phyloP scores from a whole-genome alignment of 2,329 filamentous ascomycete genomes.

The Decorospora gaudefroyi region DNA sequence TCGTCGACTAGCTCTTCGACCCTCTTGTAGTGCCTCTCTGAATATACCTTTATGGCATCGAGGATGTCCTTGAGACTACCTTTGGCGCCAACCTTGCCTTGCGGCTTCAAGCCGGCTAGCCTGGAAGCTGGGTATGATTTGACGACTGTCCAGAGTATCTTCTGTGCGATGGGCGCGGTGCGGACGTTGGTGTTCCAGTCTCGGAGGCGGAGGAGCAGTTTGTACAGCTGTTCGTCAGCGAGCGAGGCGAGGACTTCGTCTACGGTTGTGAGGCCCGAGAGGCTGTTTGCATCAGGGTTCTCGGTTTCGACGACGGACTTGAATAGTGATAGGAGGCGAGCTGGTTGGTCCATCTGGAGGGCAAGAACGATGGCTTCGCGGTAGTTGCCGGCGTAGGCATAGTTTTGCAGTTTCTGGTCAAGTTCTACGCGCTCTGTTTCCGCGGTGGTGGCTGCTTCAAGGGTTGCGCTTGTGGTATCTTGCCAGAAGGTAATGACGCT shows the following conservation, averaged over 20 bases:
- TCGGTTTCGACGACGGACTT: slow-evolving; percentile 72
- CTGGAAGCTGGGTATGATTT: slow-evolving; percentile 78
- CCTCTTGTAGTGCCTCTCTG: slow-evolving; percentile 87
- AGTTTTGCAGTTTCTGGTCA: slow-evolving; percentile 91
- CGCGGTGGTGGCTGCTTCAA: slow-evolving; percentile 72
- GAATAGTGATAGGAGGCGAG: slow-evolving; percentile 81
- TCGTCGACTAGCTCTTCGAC: slow-evolving; percentile 91
- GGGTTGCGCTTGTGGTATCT: slow-evolving; percentile 83
- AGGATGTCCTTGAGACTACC: slow-evolving; percentile 74
- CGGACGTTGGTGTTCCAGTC: slow-evolving; percentile 98
- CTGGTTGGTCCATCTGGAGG: slow-evolving; percentile 91
- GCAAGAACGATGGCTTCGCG: slow-evolving; percentile 91
- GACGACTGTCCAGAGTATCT: slow-evolving; percentile 78
- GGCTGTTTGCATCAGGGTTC: slow-evolving; percentile 63
- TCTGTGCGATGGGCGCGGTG: slow-evolving; percentile 82
- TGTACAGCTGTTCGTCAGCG: slow-evolving; percentile 82
- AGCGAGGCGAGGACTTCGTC: slow-evolving; percentile 81
- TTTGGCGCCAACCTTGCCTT: slow-evolving; percentile 42
- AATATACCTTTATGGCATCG: slow-evolving; percentile 86
- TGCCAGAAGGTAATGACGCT: slow-evolving; percentile 94
- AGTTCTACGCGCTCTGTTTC: slow-evolving; percentile 84
- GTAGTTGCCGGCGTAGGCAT: slow-evolving; percentile 85
- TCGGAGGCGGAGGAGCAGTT: slow-evolving; percentile 76
- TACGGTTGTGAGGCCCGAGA: slow-evolving; percentile 68
- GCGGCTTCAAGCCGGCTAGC: slow-evolving; percentile 67